Base-by-base conservation (phyloP, 768 basidiomycete species). In the Pisolithus orientalis region DNA sequence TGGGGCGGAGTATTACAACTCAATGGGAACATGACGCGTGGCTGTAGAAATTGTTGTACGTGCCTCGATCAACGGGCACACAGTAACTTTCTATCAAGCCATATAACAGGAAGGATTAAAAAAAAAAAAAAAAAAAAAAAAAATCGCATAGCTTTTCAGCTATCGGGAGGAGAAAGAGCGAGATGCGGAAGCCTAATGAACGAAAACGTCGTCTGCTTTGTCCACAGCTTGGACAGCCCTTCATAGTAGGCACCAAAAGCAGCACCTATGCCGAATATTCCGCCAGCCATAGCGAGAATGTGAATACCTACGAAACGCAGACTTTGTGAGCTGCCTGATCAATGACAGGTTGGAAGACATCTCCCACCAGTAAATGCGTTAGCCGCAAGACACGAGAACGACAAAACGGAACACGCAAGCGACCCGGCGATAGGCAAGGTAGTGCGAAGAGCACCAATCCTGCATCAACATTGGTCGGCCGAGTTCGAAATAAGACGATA, bases 161-260 rank as follows among this genome's bases (percentile, higher is more conserved):
- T 59, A 24, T 52, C 45, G 16, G 60, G 57, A 44, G 63, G 60
- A 1, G 60, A 56, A 6, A 29, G 6, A 7, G 65, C 34, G 24
- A 65, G 10, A 38, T 55, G 61, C 4, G 64, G 64, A 9, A 65
- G 52, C 16, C 56, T 65, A 25, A 67, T 65, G 44, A 60, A 62
- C 13, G 60, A 65, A 31, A 14, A 52, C 1, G 64, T 65, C 8
- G 65, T 62, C 28, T 64, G 59, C 47, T 67, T 60, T 6, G 64
- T 67, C 65, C 65, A 65, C 45, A 65, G 61, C 53, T 4, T 57
- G 11, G 31, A 10, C 31, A 32, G 11, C 31, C 31, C 31, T 32
- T 4, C 63, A 14, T 67, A 65, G 64, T 63, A 67, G 49, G 64
- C 61, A 9, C 65, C 64, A 9, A 60, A 65, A 8, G 64, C 50